These are phyloP conservation scores for Centaurea solstitialis DNA, from an alignment of 129 eudicot species.

Conservation along the genomic window DNA sequence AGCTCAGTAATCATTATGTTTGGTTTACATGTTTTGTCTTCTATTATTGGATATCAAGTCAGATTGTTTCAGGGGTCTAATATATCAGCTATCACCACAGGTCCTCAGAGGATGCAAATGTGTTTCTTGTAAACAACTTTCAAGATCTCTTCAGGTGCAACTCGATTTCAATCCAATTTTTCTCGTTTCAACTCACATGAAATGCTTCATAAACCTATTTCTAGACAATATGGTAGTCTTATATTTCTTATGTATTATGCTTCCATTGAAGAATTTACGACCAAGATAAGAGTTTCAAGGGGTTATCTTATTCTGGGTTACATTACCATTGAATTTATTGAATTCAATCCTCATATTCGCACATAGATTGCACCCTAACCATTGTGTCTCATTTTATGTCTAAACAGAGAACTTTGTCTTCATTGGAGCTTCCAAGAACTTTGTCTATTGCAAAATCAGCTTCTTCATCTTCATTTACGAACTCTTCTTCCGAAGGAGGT, in stretches of 20 bases:
- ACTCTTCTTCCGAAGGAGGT: conserved; percentile 38
- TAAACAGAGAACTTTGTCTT: conserved; percentile 85
- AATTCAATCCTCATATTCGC: not conserved
- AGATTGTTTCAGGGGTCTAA: conserved; percentile 8
- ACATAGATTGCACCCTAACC: conserved; percentile 1
- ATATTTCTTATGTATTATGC: not conserved
- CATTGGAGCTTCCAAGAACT: conserved; percentile 83
- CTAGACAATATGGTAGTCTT: not conserved
- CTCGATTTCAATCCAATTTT: not conserved
- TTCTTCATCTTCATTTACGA: conserved; percentile 47
- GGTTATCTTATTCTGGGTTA: not conserved
- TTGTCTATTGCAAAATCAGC: conserved; percentile 55
- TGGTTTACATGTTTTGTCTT: not conserved
- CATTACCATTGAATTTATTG: not conserved
- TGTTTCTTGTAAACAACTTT: conserved; percentile 73
- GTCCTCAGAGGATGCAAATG: conserved; percentile 85
- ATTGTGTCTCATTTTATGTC: not conserved
- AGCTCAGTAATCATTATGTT: not conserved
- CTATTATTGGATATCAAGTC: not conserved
- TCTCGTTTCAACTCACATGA: not conserved
- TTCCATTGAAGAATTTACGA: not conserved
- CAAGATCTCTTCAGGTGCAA: conserved; percentile 82
- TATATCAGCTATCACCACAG: conserved; percentile 37
- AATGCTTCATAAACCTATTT: not conserved
- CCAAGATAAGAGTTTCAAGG: not conserved